Percentiles rank a stretch among this genome's conserved stretches.
phyloP scores from a whole-genome alignment of 2,329 filamentous ascomycete genomes.

The Colletotrichum incanum region DNA sequence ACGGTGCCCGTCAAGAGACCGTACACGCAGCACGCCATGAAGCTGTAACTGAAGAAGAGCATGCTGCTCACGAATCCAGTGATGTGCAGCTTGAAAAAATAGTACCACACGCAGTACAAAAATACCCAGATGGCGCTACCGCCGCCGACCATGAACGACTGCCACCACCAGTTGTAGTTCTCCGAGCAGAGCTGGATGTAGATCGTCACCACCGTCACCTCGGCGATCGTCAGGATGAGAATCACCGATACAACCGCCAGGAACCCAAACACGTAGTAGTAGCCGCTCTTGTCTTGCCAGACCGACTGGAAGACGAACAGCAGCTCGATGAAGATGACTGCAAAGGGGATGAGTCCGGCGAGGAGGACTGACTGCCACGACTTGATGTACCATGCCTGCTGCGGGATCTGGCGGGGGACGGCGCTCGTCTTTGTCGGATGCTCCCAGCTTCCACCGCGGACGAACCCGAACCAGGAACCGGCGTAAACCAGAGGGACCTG shows the following conservation, averaged over 20 bases:
- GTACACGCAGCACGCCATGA: constrained; percentile 86
- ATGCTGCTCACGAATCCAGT: constrained; percentile 84
- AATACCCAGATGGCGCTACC: constrained; percentile 87
- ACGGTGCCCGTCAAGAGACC: constrained; percentile 86
- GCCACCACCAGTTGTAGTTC: constrained; percentile 96
- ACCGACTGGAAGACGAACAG: constrained; percentile 89
- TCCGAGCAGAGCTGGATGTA: constrained; percentile 88
- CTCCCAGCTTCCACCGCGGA: constrained; percentile 78
- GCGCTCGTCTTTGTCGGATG: constrained; percentile 85
- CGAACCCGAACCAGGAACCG: constrained; percentile 84
- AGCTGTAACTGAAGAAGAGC: constrained; percentile 89
- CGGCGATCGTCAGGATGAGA: constrained; percentile 82
- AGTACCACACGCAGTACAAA: constrained; percentile 88
- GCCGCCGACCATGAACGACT: constrained; percentile 85
- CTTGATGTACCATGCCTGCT: constrained; percentile 82
- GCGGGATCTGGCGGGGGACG: constrained; percentile 81
- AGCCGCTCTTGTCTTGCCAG: constrained; percentile 92
- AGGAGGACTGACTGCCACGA: constrained; percentile 76
- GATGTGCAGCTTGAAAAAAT: constrained; percentile 84
- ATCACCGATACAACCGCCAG: constrained; percentile 81
- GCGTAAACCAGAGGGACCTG: constrained; percentile 88
- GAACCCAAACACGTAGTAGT: constrained; percentile 94
- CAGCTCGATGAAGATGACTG: constrained; percentile 90
- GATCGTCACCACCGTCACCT: constrained; percentile 87
- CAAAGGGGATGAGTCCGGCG: constrained; percentile 86